phyloP scores from a whole-genome alignment of 2,329 filamentous ascomycete species.

The Biscogniauxia mediterranea region DNA sequence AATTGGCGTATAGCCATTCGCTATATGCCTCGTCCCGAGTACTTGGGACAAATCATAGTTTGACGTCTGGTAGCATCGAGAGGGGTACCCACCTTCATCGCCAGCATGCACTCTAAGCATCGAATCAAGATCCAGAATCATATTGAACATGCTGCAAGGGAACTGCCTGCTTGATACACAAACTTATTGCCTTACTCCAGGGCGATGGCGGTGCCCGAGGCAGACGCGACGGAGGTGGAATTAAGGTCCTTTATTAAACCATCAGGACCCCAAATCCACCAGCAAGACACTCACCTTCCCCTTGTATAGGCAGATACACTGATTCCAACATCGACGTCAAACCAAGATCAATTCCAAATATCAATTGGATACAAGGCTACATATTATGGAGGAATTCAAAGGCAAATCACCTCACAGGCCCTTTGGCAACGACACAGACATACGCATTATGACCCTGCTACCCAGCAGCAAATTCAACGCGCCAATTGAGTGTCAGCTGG shows the following conservation, averaged over 20 bases:
- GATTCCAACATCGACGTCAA: background rate
- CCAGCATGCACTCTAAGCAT: background rate
- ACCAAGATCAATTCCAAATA: background rate
- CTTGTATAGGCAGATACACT: background rate
- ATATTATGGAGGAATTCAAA: slow-evolving; percentile 15
- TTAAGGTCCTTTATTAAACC: background rate
- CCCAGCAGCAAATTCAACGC: slow-evolving; percentile 9
- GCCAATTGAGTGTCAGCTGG: slow-evolving; percentile 16
- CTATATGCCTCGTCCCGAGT: background rate
- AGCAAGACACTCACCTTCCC: background rate
- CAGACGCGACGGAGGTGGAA: background rate
- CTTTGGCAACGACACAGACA: slow-evolving; percentile 11
- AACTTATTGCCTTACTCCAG: background rate
- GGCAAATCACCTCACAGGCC: slow-evolving; percentile 17
- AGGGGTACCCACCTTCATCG: background rate
- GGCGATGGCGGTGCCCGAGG: background rate
- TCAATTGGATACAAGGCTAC: background rate
- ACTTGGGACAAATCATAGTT: background rate
- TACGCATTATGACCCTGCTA: slow-evolving; percentile 16
- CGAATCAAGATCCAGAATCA: background rate
- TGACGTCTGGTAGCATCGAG: background rate
- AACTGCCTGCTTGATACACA: background rate
- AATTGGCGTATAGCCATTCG: background rate
- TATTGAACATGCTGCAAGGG: background rate
- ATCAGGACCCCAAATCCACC: background rate